Evolutionary conservation across 352 stramenopile species (phyloP), one percentile per base, ranked within the genome.

Genomic region (Aphanomyces euteiches): DNA sequence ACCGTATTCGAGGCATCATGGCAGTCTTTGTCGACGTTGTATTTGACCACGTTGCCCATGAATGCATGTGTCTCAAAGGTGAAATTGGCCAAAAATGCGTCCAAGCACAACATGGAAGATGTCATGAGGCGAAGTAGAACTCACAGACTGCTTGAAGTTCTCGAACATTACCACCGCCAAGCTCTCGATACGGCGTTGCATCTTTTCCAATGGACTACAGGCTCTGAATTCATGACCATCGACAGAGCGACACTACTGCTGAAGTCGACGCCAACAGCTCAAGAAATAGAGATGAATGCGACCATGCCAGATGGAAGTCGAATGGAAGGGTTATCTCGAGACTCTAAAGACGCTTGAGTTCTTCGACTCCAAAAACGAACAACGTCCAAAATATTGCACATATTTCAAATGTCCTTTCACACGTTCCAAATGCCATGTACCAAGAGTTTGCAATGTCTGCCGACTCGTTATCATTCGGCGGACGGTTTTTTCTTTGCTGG

Each of bases 171-270:
- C 3, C 45, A 56, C 6, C 38, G 7, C 12, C 3, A 57, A 15
- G 60, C 60, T 10, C 4, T 58, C 3, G 12, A 13, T 10, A 41
- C 47, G 7, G 21, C 10, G 8, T 2, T 19, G 17, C 45, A 67
- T 37, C 17, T 67, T 5, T 41, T 10, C 28, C 38, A 57, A 4
- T 67, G 60, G 60, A 67, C 50, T 37, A 17, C 54, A n/a, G 60
- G 60, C 12, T 41, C 60, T 7, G 60, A 67, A 36, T 19, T 67
- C 1, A 56, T 54, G 15, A 67, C 60, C 8, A 67, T 41, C 17
- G 47, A 67, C 60, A 39, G 15, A 34, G 5, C 12, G 4, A 5
- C 21, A 13, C 28, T 56, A 5, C 10, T 17, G 6, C 8, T 17
- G n/a, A 41, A 37, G 47, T 57, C 60, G 28, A 17, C 28, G 17